These are phyloP conservation scores for Marasmius sp. DNA, from an alignment of 1,284 basidiomycete species.

Conservation along the genomic window DNA sequence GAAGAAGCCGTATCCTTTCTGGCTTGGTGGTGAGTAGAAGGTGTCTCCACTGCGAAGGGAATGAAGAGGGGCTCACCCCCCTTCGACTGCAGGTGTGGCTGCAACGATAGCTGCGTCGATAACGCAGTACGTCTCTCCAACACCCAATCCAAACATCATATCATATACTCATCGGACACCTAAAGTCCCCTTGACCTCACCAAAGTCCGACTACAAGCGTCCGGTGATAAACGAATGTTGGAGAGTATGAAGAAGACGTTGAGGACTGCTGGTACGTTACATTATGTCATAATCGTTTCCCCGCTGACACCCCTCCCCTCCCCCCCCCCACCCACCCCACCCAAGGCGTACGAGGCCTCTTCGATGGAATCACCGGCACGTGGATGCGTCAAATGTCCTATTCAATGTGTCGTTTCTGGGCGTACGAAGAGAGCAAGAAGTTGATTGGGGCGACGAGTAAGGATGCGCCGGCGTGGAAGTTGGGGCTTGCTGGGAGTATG, in stretches of 20 bases:
- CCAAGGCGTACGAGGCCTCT: slow-evolving; percentile 71
- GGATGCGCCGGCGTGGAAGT: slow-evolving; percentile 75
- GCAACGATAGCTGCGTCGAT: slow-evolving; percentile 80
- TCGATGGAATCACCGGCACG: slow-evolving; percentile 86
- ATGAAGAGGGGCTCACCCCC: not conserved
- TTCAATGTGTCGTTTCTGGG: slow-evolving; percentile 90
- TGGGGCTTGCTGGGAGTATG: slow-evolving; percentile 81
- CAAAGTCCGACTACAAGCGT: slow-evolving; percentile 85
- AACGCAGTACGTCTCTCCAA: slow-evolving; percentile 59
- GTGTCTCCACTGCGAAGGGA: not conserved
- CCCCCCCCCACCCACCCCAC: too few species aligned
- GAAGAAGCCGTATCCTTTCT: slow-evolving; percentile 80
- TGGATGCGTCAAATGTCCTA: slow-evolving; percentile 94
- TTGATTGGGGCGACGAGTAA: slow-evolving; percentile 62
- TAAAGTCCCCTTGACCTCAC: slow-evolving; percentile 79
- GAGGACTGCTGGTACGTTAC: slow-evolving; percentile 54
- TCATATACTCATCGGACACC: not conserved
- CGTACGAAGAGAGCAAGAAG: slow-evolving; percentile 91
- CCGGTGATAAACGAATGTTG: slow-evolving; percentile 86
- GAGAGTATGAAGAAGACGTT: slow-evolving; percentile 77
- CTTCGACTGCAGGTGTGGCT: slow-evolving; percentile 54
- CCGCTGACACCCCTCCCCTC: too few species aligned
- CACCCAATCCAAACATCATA: slow-evolving; percentile 1
- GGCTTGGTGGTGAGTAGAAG: slow-evolving; percentile 67
- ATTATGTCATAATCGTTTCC: too few species aligned